These are phyloP conservation scores for Rosa rugosa DNA, from an alignment of 306 rosid genomes.

Conservation along the genomic window DNA sequence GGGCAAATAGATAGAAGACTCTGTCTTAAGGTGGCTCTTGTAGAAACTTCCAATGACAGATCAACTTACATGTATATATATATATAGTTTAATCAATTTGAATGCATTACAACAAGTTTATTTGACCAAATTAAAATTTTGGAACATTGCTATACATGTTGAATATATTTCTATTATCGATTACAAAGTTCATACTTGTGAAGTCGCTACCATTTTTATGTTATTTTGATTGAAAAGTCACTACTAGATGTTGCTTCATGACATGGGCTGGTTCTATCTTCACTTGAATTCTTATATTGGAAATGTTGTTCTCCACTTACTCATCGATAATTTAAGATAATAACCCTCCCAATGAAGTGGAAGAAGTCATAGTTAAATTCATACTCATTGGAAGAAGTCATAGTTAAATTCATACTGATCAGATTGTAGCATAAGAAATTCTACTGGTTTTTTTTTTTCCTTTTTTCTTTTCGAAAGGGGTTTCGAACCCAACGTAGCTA, in stretches of 20 bases:
- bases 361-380: not conserved
- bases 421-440: not conserved
- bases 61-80: not conserved
- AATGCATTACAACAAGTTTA: not conserved
- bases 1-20: not conserved
- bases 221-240: not conserved
- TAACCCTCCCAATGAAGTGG: not conserved
- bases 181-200: not conserved
- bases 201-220: not conserved
- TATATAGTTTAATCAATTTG: not conserved
- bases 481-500: no score
- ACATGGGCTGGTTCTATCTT: not conserved
- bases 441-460: no score
- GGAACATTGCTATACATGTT: not conserved
- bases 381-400: not conserved
- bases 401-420: not conserved
- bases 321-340: not conserved
- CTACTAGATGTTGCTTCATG: constrained; percentile 14
- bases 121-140: constrained; percentile 4
- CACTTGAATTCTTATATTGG: not conserved
- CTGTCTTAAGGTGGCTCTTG: not conserved
- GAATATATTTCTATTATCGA: not conserved
- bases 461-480: no score
- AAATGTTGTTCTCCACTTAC: constrained; percentile 7
- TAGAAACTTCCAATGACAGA: not conserved